phyloP scores from a whole-genome alignment of 2,329 filamentous ascomycete species.

The Ascochyta koolunga region DNA sequence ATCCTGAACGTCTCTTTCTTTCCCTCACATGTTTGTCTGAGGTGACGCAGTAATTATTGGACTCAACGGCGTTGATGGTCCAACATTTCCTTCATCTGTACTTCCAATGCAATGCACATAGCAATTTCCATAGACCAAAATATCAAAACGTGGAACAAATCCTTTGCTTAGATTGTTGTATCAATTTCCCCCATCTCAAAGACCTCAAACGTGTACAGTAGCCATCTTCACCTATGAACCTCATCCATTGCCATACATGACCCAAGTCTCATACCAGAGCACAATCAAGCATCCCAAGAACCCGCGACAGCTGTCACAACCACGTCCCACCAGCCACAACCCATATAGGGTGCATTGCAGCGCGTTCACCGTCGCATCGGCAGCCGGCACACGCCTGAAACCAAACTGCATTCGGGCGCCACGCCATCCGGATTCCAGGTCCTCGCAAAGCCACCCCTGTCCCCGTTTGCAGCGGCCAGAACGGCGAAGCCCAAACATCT shows the following conservation, averaged over 20 bases:
- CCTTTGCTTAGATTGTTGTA: neutral
- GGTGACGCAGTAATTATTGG: slow-evolving; percentile 27
- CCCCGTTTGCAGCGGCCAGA: slow-evolving; percentile 5
- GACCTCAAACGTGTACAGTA: neutral
- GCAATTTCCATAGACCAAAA: slow-evolving; percentile 17
- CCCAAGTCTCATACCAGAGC: neutral
- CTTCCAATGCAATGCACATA: slow-evolving; percentile 20
- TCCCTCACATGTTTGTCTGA: slow-evolving; percentile 15
- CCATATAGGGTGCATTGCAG: no score
- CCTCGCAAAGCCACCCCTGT: neutral
- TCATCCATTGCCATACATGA: neutral
- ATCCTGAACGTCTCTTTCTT: slow-evolving; percentile 31
- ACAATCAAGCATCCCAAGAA: slow-evolving; percentile 11
- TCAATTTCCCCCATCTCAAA: neutral
- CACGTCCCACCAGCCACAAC: neutral
- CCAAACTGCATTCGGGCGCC: slow-evolving; percentile 5
- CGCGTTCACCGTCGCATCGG: slow-evolving; percentile 5
- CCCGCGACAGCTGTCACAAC: slow-evolving; percentile 7
- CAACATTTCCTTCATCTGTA: slow-evolving; percentile 8
- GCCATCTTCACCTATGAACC: no score
- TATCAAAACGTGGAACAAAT: neutral
- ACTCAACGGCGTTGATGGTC: slow-evolving; percentile 27
- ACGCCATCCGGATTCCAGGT: neutral
- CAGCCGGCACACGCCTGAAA: slow-evolving; percentile 17
- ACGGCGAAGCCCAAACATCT: slow-evolving; percentile 5